Evolutionary conservation across 805 yeast genomes (phyloP).

Genomic region (Kodamaea kaohsiungensis): DNA sequence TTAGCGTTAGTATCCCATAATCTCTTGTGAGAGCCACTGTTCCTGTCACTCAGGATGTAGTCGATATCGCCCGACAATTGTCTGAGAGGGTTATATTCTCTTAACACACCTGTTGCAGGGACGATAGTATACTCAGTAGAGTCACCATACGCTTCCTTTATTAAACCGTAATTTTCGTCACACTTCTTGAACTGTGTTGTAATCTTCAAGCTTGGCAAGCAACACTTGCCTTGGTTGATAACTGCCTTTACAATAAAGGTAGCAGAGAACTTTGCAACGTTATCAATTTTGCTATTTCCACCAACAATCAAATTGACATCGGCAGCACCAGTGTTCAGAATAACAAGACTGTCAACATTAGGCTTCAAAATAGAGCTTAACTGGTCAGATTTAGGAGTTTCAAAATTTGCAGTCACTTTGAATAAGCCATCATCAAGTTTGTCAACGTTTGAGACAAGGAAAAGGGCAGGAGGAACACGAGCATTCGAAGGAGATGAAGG

Average conservation of each 20-base stretch:
- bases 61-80: neutral
- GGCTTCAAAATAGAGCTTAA: conserved; percentile 15
- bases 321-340: conserved; percentile 22
- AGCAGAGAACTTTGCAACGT: conserved; percentile 16
- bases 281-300: neutral
- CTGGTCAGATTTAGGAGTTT: conserved; percentile 20
- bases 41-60: neutral
- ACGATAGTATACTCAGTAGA: conserved; percentile 7
- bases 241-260: conserved; percentile 21
- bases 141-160: conserved; percentile 11
- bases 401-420: conserved; percentile 23
- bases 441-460: conserved; percentile 23
- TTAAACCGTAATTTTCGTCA: conserved; percentile 2
- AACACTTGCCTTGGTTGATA: conserved; percentile 18
- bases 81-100: neutral
- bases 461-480: conserved; percentile 24
- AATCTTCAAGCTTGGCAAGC: conserved; percentile 26
- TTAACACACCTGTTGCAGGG: neutral
- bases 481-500: too few species aligned
- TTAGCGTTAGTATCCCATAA: too few species aligned
- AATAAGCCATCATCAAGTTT: conserved; percentile 16
- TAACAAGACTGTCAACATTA: conserved; percentile 17
- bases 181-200: conserved; percentile 13
- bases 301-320: conserved; percentile 13
- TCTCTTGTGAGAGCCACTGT: too few species aligned